A percentile compares a stretch with the other conserved stretches of the same genome.
Conservation (phyloP, 805 yeast genomes). For the Jamesozyma gamospora region DNA sequence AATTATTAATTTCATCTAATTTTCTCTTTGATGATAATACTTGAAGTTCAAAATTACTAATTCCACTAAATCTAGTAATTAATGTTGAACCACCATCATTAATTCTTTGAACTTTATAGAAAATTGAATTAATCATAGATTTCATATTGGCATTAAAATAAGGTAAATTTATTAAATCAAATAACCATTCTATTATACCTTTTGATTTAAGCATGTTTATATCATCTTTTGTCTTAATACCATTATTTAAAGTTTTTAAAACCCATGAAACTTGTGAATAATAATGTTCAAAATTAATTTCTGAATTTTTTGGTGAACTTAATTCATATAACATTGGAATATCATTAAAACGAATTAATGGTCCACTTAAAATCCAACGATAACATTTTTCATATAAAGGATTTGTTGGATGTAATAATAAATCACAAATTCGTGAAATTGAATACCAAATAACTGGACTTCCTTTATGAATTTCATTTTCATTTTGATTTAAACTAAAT, state of each 20-base stretch:
- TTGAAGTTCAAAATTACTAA: conserved; percentile 32
- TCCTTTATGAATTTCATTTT: conserved; percentile 15
- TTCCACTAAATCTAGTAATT: conserved; percentile 46
- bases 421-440: conserved; percentile 45
- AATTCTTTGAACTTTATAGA: conserved; percentile 41
- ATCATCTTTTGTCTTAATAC: conserved; percentile 43
- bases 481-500: conserved; percentile 21
- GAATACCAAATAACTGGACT: conserved; percentile 45
- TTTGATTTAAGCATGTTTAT: conserved; percentile 41
- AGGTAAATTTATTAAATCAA: conserved; percentile 46
- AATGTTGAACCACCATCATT: conserved; percentile 50
- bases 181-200: conserved; percentile 58
- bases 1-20: conserved; percentile 6
- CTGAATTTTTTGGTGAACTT: conserved; percentile 18
- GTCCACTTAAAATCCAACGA: conserved; percentile 49
- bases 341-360: conserved; percentile 32
- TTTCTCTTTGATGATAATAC: conserved; percentile 6
- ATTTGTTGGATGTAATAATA: conserved; percentile 62
- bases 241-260: conserved; percentile 37
- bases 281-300: conserved; percentile 31
- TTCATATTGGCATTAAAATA: conserved; percentile 35
- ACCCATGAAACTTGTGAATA: conserved; percentile 62
- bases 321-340: conserved; percentile 35
- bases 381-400: conserved; percentile 60
- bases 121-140: conserved; percentile 32